Base-by-base conservation (phyloP, 1,284 basidiomycete species). In the Marasmius oreades region DNA sequence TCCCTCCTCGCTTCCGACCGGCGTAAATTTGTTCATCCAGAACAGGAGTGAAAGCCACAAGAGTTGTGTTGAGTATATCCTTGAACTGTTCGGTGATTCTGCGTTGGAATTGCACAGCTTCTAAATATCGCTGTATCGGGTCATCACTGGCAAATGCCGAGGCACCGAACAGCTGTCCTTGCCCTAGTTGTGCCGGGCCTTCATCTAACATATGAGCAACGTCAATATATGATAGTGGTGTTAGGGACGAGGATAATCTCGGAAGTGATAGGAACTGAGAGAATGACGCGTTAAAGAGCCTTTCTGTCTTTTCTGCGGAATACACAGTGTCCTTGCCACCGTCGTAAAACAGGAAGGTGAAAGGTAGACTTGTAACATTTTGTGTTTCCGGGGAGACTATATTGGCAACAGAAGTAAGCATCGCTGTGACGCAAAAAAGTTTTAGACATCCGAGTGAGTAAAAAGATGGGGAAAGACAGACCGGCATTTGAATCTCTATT, bases 191-290 rank as follows among this genome's bases (percentile, higher is more conserved):
- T 6, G 60, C 64, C 24, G 36, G 36, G 2, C 67, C 67, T 3
- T 66, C 58, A 3, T 67, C 70, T n/a, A 73, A 62, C n/a, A 68
- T 56, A 23, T 60, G 61, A 26, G 69, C 62, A 5, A 67, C 67
- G 52, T 73, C 70, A n/a, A 66, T 51, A 52, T 73, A 75, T 58
- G 70, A 73, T 26, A 70, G 46, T 6, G 70, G 65, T 1, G 63
- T 62, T 4, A 74, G 54, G 16, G 61, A 53, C n/a, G 63, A 61
- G n/a, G 56, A 53, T n/a, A 64, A 57, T 0, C 67, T 57, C 11
- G 75, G 73, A 26, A 77, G 70, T 14, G 70, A 61, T 24, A 76
- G 64, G 56, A 77, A 72, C 39, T 73, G 71, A 4, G 70, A 68
- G 57, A 72, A 77, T 23, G 71, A 67, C 7, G 20, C 59, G 59